phyloP scores from a whole-genome alignment of 2,329 filamentous ascomycete genomes.

The Aureobasidium uvarum region DNA sequence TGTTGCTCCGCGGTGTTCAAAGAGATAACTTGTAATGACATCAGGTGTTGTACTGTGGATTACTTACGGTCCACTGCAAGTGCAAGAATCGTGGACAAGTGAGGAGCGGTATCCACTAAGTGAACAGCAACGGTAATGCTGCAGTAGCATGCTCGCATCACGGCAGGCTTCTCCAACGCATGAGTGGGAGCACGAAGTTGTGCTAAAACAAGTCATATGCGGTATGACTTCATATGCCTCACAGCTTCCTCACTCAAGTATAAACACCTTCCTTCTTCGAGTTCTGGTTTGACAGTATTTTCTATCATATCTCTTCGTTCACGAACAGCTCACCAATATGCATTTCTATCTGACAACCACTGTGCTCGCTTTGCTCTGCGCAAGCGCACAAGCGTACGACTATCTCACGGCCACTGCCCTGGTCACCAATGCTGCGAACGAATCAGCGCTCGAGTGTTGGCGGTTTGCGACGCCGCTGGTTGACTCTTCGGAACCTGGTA shows the following conservation, averaged over 20 bases:
- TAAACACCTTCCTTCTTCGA: not conserved
- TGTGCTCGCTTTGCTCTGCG: not conserved
- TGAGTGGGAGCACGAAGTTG: not conserved
- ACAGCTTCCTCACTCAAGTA: not conserved
- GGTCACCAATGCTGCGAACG: constrained; percentile 36
- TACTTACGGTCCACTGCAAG: not conserved
- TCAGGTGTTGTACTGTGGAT: not conserved
- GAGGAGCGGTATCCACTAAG: not conserved
- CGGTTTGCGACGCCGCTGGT: constrained; percentile 35
- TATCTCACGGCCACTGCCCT: constrained; percentile 39
- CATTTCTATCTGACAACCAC: not conserved
- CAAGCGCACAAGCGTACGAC: constrained; percentile 14
- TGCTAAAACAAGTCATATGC: constrained; percentile 11
- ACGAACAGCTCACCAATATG: not conserved
- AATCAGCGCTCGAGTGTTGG: constrained; percentile 41
- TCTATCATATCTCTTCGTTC: not conserved
- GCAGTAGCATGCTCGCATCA: constrained; percentile 3
- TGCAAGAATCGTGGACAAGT: not conserved
- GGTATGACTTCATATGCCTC: constrained; percentile 4
- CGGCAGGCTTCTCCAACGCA: not conserved
- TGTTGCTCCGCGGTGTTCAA: not conserved
- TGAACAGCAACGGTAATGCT: constrained; percentile 9
- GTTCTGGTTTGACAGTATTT: not conserved
- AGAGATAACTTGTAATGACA: not conserved
- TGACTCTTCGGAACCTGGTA: constrained; percentile 35